A percentile compares a stretch with the other conserved stretches of the same genome.
Conservation (phyloP, 2,329 filamentous ascomycete genomes). For the Botrytis pseudocinerea region DNA sequence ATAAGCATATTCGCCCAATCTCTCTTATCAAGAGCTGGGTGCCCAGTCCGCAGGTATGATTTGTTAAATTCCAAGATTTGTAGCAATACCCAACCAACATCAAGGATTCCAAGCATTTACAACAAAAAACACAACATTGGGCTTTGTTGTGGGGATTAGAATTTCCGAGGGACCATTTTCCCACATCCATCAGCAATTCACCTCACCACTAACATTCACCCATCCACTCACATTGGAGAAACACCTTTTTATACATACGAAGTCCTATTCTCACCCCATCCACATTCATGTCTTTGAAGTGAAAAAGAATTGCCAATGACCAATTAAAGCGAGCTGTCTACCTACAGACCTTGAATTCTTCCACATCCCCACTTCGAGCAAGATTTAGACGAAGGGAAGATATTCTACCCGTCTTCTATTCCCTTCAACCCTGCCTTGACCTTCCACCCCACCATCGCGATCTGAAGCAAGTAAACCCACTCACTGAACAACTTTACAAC, state of each 20-base stretch:
- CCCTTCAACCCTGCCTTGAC: slow-evolving; percentile 17
- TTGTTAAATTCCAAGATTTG: not conserved
- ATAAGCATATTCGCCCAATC: not conserved
- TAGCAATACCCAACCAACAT: not conserved
- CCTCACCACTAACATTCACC: not conserved
- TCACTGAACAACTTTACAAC: slow-evolving; percentile 13
- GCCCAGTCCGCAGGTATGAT: too few relatives aligned
- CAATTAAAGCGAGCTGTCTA: not conserved
- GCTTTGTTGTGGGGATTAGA: slow-evolving; percentile 11
- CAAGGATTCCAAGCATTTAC: not conserved
- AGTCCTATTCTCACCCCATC: not conserved
- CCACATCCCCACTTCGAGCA: not conserved
- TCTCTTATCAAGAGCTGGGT: not conserved
- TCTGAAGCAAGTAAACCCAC: slow-evolving; percentile 16
- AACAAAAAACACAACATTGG: slow-evolving; percentile 4
- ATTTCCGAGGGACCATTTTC: not conserved
- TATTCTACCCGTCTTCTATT: not conserved
- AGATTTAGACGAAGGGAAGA: slow-evolving; percentile 9
- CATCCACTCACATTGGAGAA: not conserved
- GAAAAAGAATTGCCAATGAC: not conserved
- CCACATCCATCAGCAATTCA: not conserved
- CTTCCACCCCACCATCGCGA: slow-evolving; percentile 18
- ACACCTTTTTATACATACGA: not conserved
- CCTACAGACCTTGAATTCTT: not conserved
- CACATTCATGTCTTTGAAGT: not conserved